Base-by-base conservation (phyloP, 1,284 basidiomycete genomes). In the Puccinia polysora region DNA sequence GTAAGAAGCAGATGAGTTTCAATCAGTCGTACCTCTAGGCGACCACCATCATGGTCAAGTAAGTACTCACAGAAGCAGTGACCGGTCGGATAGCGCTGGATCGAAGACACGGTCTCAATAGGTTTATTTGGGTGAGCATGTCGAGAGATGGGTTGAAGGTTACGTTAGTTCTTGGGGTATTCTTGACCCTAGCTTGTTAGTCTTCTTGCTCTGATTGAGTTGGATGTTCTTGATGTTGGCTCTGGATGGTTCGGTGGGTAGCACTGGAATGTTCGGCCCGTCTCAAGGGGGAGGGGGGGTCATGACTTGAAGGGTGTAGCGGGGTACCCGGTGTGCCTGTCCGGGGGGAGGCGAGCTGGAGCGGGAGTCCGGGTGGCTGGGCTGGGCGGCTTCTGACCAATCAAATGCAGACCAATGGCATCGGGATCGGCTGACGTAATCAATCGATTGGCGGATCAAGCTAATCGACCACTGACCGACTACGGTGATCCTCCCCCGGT, bases 331-430 rank as follows among this genome's bases (percentile, higher is more conserved):
- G n/a, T n/a, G n/a, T n/a, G n/a, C n/a, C n/a, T n/a, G n/a, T 55
- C 52, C 28, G 55, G 55, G 30, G 32, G 55, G 10, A 1, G 20
- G n/a, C 20, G 14, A 1, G 55, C 18, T 34, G 15, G 34, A 15
- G 32, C 55, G 34, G 55, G 25, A n/a, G n/a, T n/a, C n/a, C n/a
- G n/a, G n/a, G n/a, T n/a, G n/a, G n/a, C n/a, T n/a, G 30, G 32
- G 55, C 4, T 14, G 32, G 23, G 34, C 40, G 8, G 28, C 28
- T 20, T 36, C 32, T 58, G 55, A 58, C 55, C 55, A 58, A 58
- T 58, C 55, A 58, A 36, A 58, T 58, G 32, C 55, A 36, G 55
- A 58, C 12, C 30, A 58, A n/a, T n/a, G n/a, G n/a, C n/a, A n/a
- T n/a, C n/a, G n/a, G n/a, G n/a, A n/a, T n/a, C n/a, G n/a, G n/a